Conservation (phyloP, 495 filamentous ascomycete species). For the Lasiosphaeria miniovina region DNA sequence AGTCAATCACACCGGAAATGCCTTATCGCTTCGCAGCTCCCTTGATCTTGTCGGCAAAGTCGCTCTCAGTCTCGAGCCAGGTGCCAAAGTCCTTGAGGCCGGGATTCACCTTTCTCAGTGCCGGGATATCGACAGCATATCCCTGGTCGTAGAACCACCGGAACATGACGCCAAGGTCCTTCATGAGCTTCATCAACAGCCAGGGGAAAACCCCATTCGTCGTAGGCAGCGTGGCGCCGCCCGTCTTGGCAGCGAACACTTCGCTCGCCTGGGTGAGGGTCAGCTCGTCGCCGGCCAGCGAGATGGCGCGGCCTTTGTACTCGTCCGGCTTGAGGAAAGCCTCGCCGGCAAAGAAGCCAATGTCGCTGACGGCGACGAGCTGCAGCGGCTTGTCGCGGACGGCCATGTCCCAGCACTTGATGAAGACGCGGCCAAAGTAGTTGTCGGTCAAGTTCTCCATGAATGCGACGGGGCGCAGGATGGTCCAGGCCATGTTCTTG, state of each 20-base stretch:
- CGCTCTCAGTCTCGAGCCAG: conserved; percentile 57
- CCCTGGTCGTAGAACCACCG: conserved; percentile 58
- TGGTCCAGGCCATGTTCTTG: conserved; percentile 49
- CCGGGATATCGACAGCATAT: conserved; percentile 50
- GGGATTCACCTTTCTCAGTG: conserved; percentile 49
- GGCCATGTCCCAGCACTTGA: conserved; percentile 39
- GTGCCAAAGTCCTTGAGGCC: conserved; percentile 51
- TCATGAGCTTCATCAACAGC: conserved; percentile 41
- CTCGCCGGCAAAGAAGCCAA: conserved; percentile 56
- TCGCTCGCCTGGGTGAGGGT: conserved; percentile 45
- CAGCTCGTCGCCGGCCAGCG: conserved; percentile 60
- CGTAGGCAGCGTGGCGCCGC: conserved; percentile 42
- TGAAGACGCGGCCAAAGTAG: conserved; percentile 54
- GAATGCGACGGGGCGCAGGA: conserved; percentile 55
- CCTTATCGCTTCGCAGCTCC: no score
- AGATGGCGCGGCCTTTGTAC: conserved; percentile 46
- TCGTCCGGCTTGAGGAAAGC: conserved; percentile 43
- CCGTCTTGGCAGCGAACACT: conserved; percentile 51
- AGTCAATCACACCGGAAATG: no score
- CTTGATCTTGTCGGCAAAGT: conserved; percentile 23
- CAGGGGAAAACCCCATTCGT: conserved; percentile 38
- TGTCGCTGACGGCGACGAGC: conserved; percentile 51
- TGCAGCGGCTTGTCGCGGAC: conserved; percentile 50
- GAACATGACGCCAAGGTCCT: conserved; percentile 57
- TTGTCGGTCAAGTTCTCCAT: conserved; percentile 54